Evolutionary conservation across 306 rosid species (phyloP), one percentile per base, ranked within the genome.

Genomic region (Corylus heterophylla): DNA sequence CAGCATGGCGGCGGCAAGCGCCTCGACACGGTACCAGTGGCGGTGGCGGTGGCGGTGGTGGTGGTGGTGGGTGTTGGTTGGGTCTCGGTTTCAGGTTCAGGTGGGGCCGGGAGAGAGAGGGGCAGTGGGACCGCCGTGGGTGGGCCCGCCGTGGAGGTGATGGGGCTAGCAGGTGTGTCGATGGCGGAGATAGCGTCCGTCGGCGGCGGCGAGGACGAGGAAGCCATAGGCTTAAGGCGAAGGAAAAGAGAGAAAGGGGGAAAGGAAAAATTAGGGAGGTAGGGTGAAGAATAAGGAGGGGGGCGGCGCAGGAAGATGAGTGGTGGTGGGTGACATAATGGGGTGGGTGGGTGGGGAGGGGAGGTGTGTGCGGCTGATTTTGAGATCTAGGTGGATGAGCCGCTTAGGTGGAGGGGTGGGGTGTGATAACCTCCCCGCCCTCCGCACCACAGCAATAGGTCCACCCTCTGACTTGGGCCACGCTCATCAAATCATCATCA

Each of bases 1-100:
- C 97, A 94, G 54, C 98, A 94, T 2, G 98, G 98, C 5, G 97
- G 97, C 0, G 97, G 98, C 1, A 92, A 92, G 27, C 98, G 97
- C 6, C 98, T 95, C 44, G 91, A 88, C 17, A 89, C 72, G 9
- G 72, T 31, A 2, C 35, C 35, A 48, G 71, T 56, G 3, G 94
- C 59, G 71, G 71, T 56, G 3, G 94, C 59, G 27, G 92, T 49
- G 25, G 86, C 8, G 13, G 71, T 1, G 71, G 71, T 58, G 3
- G 96, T 64, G 27, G 92, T 50, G 25, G 86, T 7, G 0, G 87
- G 83, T 0, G 86, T 59, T 0, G 87, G 82, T 14, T 56, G 66
- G 3, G 74, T 48, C 66, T 25, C 70, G 39, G 80, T 16, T 3
- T 50, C 16, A 29, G 81, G 27, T 22, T 56, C 79, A 8, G 87